Evolutionary conservation across 352 stramenopile species (phyloP), one percentile per base, ranked within the genome.

Genomic region (Globisporangium echinulatum): DNA sequence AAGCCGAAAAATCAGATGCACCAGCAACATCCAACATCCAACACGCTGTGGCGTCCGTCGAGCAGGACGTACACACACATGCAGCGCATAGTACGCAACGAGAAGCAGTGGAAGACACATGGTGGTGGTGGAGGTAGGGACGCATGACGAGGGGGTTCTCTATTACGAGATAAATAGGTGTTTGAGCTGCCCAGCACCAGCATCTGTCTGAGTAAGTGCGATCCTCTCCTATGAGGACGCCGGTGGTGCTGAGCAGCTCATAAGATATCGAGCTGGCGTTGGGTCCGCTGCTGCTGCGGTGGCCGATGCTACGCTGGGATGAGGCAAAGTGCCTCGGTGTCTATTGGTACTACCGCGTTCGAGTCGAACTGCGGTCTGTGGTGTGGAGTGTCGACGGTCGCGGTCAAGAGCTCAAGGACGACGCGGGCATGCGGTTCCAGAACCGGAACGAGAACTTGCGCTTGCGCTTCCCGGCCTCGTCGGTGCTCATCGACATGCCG

Each of bases 391-490:
- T 5, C 52, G 42, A 4, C 13, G 40, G 10, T 43, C 15, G 19
- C 17, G 33, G n/a, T 44, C 52, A 9, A 14, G 39, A 47, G 19
- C 39, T 57, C 52, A 43, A 10, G 15, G 52, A 43, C 39, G 39
- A 33, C 25, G 25, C 25, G 25, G 25, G 43, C 55, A 64, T 13
- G 66, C 49, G 62, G 46, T 59, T 66, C 81, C 81, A 90, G 66
- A 90, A 88, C 15, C 74, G 76, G 53, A 90, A 62, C 59, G 75
- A 85, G 62, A 88, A 90, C 68, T 79, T 87, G 62, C 71, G 77
- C 60, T 87, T 88, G 59, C 71, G 74, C 62, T 85, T 80, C 25
- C 68, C 74, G 19, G 68, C 58, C 38, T 85, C 73, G 49, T 75
- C 71, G 7, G 69, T 70, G 52, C 67, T 79, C 69, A 87, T 71